Evolutionary conservation across 305 asterid species (phyloP).

Genomic region (Fraxinus xanthoxyloides): DNA sequence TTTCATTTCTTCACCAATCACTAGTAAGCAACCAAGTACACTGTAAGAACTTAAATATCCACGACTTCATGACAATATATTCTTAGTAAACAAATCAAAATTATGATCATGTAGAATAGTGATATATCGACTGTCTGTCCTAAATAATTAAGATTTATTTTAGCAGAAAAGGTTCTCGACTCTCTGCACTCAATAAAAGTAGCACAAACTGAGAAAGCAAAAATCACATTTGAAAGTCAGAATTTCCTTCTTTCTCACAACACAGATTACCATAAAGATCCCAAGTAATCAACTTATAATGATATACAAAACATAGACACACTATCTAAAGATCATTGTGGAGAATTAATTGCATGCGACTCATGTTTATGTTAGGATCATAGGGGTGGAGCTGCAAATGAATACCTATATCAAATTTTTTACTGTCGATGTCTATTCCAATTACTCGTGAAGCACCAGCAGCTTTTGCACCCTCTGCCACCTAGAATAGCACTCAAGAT

Average conservation of each 20-base stretch:
- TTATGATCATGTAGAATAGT: background rate
- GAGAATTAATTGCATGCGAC: slow-evolving; percentile 1
- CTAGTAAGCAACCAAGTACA: background rate
- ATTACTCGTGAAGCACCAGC: slow-evolving; percentile 97
- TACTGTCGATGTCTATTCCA: slow-evolving; percentile 90
- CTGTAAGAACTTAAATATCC: background rate
- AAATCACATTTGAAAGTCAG: background rate
- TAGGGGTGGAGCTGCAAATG: background rate
- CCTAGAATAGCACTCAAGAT: slow-evolving; percentile 53
- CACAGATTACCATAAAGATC: background rate
- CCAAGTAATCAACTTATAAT: slow-evolving; percentile 15
- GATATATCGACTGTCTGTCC: too few species aligned
- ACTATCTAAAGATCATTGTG: background rate
- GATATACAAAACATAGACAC: background rate
- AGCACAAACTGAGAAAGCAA: background rate
- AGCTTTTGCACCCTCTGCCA: slow-evolving; percentile 99
- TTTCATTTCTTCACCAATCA: background rate
- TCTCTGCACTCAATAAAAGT: background rate
- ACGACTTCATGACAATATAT: background rate
- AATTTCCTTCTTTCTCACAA: background rate
- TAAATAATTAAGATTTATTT: background rate
- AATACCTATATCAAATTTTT: slow-evolving; percentile 72
- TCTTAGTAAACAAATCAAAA: background rate
- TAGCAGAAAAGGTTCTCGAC: background rate
- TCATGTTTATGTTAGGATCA: background rate